Base-by-base conservation (phyloP, 345 rosid genomes). In the Dovyalis caffra region DNA sequence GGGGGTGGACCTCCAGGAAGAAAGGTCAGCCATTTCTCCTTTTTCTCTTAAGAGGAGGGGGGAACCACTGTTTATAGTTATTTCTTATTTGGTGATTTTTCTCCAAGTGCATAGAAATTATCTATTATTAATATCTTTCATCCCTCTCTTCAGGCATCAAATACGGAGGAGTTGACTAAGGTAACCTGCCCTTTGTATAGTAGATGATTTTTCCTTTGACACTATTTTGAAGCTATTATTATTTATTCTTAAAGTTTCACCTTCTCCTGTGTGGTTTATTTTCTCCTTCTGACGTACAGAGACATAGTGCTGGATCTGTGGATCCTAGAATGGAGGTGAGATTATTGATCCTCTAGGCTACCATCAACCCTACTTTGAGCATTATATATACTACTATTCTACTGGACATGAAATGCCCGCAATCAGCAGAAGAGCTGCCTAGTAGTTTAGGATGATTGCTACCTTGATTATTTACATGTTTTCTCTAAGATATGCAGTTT, bases 301-400 rank as follows among this genome's bases (percentile, higher is more conserved):
- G 10, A 45, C 43, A 33, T 14, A 23, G 73, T 4, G 23, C 72
- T 21, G 11, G 31, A 26, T 8, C 62, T 51, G n/a, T 61, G 73
- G 83, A 80, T 67, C 72, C 83, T 71, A 71, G 83, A 69, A 69
- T 74, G 73, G 92, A 90, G 96, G 98, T 92, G 66, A 86, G 89
- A 77, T 71, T 66, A 18, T 3, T n/a, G 33, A 53, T 63, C 53
- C 45, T 14, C 2, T 63, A 9, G 7, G 49, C 16, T 45, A 2
- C 12, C 8, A 35, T 23, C 31, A 33, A 35, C 14, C 31, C 15
- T 69, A 21, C 2, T 66, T n/a, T 10, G 66, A 62, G 2, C 11
- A 66, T 66, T 56, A 34, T 51, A 18, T 31, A 15, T 11, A 37
- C 28, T 66, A 18, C 18, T 56, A 56, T 23, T 56, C 61, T 10